phyloP scores from a whole-genome alignment of 805 yeast genomes.

The Candida caryicola region DNA sequence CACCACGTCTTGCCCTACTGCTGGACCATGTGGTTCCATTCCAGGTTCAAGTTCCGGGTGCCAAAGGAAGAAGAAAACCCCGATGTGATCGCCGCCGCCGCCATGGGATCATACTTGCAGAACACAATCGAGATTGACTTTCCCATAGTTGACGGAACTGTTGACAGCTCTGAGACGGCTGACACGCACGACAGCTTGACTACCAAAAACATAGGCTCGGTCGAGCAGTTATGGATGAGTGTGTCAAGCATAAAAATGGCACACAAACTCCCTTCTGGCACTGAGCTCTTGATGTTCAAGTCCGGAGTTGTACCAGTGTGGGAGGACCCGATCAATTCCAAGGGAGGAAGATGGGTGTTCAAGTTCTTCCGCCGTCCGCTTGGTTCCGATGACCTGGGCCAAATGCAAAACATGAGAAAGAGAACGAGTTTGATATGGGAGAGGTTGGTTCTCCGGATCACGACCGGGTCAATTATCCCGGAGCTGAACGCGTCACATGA shows the following conservation, averaged over 20 bases:
- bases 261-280: conserved; percentile 40
- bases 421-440: conserved; percentile 52
- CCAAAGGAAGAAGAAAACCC: conserved; percentile 13
- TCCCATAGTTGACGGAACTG: conserved; percentile 20
- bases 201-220: conserved; percentile 38
- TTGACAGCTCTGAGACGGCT: conserved; percentile 12
- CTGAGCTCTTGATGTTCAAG: conserved; percentile 57
- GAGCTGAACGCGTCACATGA: conserved; percentile 29
- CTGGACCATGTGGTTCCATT: conserved; percentile 52
- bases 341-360: conserved; percentile 65
- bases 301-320: conserved; percentile 62
- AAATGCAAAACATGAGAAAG: conserved; percentile 24
- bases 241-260: conserved; percentile 39
- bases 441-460: conserved; percentile 48
- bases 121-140: conserved; percentile 45
- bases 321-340: conserved; percentile 61
- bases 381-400: conserved; percentile 16
- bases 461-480: conserved; percentile 51
- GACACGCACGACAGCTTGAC: background rate
- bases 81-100: conserved; percentile 19
- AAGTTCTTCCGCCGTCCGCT: conserved; percentile 39
- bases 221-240: conserved; percentile 54
- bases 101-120: conserved; percentile 45
- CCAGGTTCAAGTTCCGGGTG: conserved; percentile 25
- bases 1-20: conserved; percentile 45